Base-by-base conservation (phyloP, 1,139 yeast species). In the Wickerhamiella infanticola region DNA sequence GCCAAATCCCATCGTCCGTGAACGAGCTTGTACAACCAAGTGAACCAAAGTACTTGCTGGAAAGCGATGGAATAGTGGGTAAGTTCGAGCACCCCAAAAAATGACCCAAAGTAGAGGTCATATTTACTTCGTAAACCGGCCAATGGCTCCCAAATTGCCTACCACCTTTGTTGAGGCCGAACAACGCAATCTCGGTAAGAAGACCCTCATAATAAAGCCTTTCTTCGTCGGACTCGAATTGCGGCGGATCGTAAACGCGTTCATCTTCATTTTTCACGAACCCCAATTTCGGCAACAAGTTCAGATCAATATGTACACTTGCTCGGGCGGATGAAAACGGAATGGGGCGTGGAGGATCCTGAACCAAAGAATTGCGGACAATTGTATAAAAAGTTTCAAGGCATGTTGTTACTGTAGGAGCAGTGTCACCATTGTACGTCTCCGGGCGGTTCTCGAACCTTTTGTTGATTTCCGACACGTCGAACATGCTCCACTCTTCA, bases 21-120 rank as follows among this genome's bases (percentile, higher is more conserved):
- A 79, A 83, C 49, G 68, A 66, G 50, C 77, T 70, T 36, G 73
- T 69, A 1, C 74, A 69, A 35, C 90, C 84, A 24, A 88, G 65
- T 40, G 70, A 67, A 27, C 78, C 74, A 48, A 66, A 67, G 51
- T 58, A 41, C 4, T 44, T 44, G 23, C 41, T 13, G n/a, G 49
- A 43, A 2, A 36, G 39, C 25, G 11, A 23, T n/a, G 35, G 8
- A 5, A n/a, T 23, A 5, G 38, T 9, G 25, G 13, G 37, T 11
- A 35, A n/a, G 25, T 13, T 24, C 4, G 42, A 36, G 26, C 5
- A 23, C 2, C 23, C 23, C n/a, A 35, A n/a, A 9, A 18, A 9
- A 6, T 7, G 8, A 6, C 7, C 7, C 13, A 35, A 6, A 13
- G 6, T 7, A 9, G 8, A 6, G 13, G 13, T 6, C 7, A 18